Evolutionary conservation across 164 flowering plant genomes (phyloP), one percentile per base, ranked within the genome.

Genomic region (Annona cherimola): DNA sequence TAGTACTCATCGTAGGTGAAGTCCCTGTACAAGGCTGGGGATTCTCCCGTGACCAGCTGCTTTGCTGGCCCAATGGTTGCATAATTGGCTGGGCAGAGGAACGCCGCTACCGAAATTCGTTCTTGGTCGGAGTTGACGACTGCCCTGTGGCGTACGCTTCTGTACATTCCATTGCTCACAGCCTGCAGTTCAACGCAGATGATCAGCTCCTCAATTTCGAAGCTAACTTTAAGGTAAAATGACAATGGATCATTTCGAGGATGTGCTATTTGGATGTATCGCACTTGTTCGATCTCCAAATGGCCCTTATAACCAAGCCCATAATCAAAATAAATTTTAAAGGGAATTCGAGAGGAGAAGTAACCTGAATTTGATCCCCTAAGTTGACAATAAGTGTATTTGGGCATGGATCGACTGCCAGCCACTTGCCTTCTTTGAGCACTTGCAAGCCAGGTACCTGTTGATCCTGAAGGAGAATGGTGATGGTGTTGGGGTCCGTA

Each of bases 281-380:
- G 14, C 57, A 50, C 8, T 9, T 50, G 14, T 11, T 9, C 57
- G 9, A 50, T 16, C 9, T 1, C 14, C 14, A 50, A 11, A 50
- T 8, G 11, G 8, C 63, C 19, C 63, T n/a, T 5, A 61, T 5
- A 35, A 62, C 35, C 8, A 39, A 62, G 26, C 40, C 14, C 42
- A 62, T 26, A 9, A 7, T 62, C 11, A 62, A 20, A 62, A 20
- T 5, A 62, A 9, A 26, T 3, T 7, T 20, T 62, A 20, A 50
- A 50, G 14, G 9, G 14, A 50, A 9, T 50, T 9, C 18, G 45
- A 4, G n/a, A 65, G 42, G 42, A 12, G 55, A 55, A 20, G 61
- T 41, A 76, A 91, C 96, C 89, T 91, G 90, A 7, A 91, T 54
- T 70, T 91, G 97, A 45, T 91, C 97, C 5, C 97, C 97, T 35